Evolutionary conservation across 352 stramenopile genomes (phyloP), one percentile per base, ranked within the genome.

Genomic region (Blastocystis hominis): DNA sequence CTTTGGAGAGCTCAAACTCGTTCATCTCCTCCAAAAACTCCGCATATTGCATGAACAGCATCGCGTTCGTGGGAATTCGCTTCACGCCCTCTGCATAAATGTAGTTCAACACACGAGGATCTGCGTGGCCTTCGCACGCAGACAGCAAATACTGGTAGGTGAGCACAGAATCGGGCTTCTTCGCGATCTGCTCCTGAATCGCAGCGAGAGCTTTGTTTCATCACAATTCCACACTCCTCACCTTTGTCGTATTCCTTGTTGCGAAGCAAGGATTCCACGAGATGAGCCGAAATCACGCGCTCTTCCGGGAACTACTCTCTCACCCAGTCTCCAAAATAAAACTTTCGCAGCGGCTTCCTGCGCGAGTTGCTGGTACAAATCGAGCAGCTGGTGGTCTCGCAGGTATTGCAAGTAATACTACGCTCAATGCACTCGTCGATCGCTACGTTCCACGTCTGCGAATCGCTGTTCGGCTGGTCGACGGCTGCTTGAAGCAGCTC

Each of bases 21-120:
- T 68, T 40, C 59, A 68, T 40, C 59, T 68, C 59, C 42, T 75
- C 63, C 63, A 75, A 36, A n/a, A 75, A 75, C 63, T 75, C 63
- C 13, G 7, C 63, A n/a, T 75, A 75, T n/a, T 75, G 63, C 34
- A 15, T 17, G 13, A 75, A 40, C 63, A 75, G 63, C 7, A 75
- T 15, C 7, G 63, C 63, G 42, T 75, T 75, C 24, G 42, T 36
- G 7, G 24, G 15, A 10, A 75, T 40, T 13, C 47, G 9, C 24
- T 40, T 17, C 7, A 75, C 34, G 7, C 13, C 63, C 63, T 75
- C 13, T 13, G 10, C 4, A 47, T 75, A 75, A 4, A 75, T 36
- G 42, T 50, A 75, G 63, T 75, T 75, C 10, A 75, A 0, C 34
- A 75, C 42, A 40, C 63, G 63, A 6, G 63, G 63, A n/a, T 75